phyloP scores from a whole-genome alignment of 352 stramenopile genomes.

The Pythium brassicae region DNA sequence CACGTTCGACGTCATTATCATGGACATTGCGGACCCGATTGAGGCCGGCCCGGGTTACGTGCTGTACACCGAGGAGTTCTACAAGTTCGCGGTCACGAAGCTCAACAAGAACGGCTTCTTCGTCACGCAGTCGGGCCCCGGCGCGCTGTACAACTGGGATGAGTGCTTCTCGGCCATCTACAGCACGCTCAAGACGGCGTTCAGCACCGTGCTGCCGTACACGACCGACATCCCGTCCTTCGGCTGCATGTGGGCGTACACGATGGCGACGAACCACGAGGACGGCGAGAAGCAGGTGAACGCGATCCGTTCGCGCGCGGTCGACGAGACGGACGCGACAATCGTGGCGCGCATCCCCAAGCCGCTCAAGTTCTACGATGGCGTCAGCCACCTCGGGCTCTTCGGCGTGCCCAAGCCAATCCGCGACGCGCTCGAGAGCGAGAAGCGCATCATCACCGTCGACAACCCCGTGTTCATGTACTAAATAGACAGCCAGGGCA shows the following conservation, averaged over 20 bases:
- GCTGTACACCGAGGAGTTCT: slow-evolving; percentile 87
- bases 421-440: slow-evolving; percentile 76
- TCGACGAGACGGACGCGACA: slow-evolving; percentile 60
- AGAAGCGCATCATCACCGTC: slow-evolving; percentile 93
- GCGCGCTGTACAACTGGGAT: slow-evolving; percentile 85
- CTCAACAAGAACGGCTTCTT: slow-evolving; percentile 87
- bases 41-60: slow-evolving; percentile 92
- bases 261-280: slow-evolving; percentile 85
- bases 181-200: slow-evolving; percentile 89
- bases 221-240: slow-evolving; percentile 92
- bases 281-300: slow-evolving; percentile 41
- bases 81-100: slow-evolving; percentile 85
- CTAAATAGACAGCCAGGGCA: slow-evolving; percentile 38
- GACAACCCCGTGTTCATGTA: slow-evolving; percentile 97
- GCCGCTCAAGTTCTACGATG: slow-evolving; percentile 91
- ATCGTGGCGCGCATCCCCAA: slow-evolving; percentile 55
- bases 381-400: slow-evolving; percentile 83
- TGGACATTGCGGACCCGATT: slow-evolving; percentile 94
- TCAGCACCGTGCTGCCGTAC: slow-evolving; percentile 92
- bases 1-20: slow-evolving; percentile 94
- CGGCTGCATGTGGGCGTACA: slow-evolving; percentile 93
- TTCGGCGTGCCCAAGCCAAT: slow-evolving; percentile 92
- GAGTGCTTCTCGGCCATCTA: slow-evolving; percentile 94
- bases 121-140: slow-evolving; percentile 92
- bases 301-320: slow-evolving; percentile 45